phyloP scores from a whole-genome alignment of 2,329 filamentous ascomycete genomes.

The Beauveria pseudobassiana region DNA sequence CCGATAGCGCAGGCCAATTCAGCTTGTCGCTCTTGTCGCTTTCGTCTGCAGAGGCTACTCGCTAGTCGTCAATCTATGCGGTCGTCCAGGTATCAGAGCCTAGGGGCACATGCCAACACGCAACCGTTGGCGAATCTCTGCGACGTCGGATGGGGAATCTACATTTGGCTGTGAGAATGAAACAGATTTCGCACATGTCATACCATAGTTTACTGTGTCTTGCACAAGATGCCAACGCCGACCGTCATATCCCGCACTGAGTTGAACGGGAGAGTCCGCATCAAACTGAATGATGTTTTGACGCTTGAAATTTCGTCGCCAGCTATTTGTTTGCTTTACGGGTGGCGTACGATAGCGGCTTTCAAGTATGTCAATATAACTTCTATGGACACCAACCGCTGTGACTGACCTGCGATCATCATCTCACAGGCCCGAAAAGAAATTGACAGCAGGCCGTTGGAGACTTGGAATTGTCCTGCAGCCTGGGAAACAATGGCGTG shows the following conservation, averaged over 20 bases:
- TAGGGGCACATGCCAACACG: neutral
- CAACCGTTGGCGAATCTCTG: neutral
- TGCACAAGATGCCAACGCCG: neutral
- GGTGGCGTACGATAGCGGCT: neutral
- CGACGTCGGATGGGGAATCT: constrained; percentile 1
- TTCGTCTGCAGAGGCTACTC: neutral
- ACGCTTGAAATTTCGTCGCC: neutral
- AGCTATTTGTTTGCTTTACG: neutral
- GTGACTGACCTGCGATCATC: neutral
- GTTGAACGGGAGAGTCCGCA: neutral
- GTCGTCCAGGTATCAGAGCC: neutral
- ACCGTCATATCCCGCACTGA: neutral
- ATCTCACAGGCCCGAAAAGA: neutral
- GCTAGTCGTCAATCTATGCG: neutral
- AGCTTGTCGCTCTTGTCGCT: neutral
- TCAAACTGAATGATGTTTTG: neutral
- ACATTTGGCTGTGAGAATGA: neutral
- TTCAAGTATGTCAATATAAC: neutral
- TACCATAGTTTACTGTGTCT: too few species aligned
- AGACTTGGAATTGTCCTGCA: neutral
- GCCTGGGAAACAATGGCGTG: too few species aligned
- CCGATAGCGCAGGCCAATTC: neutral
- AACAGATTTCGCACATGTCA: neutral
- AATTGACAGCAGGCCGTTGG: neutral
- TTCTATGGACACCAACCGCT: neutral